Evolutionary conservation across 768 basidiomycete species (phyloP).

Genomic region (Strobilomyces dryophilus): DNA sequence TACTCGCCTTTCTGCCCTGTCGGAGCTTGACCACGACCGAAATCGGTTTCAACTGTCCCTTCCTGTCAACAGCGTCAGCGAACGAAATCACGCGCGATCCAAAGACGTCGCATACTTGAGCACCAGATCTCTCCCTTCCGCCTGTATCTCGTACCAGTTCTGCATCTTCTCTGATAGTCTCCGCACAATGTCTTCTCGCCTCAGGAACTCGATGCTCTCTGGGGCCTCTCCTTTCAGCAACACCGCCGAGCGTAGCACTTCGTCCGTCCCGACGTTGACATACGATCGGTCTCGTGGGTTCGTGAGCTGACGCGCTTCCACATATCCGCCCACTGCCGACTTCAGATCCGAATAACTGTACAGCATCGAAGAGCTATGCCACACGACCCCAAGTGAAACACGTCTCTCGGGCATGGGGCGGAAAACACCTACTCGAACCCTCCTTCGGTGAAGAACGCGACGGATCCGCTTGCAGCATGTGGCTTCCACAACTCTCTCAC

Average conservation of each 20-base stretch:
- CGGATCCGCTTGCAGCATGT: slow-evolving; percentile 40
- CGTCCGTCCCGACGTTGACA: slow-evolving; percentile 56
- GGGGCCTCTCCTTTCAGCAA: slow-evolving; percentile 31
- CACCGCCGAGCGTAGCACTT: slow-evolving; percentile 35
- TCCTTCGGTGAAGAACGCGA: slow-evolving; percentile 59
- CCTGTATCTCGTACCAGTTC: slow-evolving; percentile 62
- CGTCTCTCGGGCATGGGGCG: background rate
- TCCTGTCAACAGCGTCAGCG: slow-evolving; percentile 40
- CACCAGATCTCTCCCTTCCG: slow-evolving; percentile 51
- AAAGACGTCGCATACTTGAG: slow-evolving; percentile 47
- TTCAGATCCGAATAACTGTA: slow-evolving; percentile 59
- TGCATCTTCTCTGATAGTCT: slow-evolving; percentile 67
- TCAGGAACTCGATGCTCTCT: slow-evolving; percentile 49
- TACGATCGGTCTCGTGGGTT: slow-evolving; percentile 65
- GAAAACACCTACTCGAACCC: slow-evolving; percentile 52
- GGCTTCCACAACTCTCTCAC: slow-evolving; percentile 79
- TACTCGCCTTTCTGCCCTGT: slow-evolving; percentile 76
- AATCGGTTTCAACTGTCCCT: slow-evolving; percentile 71
- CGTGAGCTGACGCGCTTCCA: slow-evolving; percentile 54
- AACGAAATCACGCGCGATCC: background rate
- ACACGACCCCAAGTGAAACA: background rate
- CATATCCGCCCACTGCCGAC: slow-evolving; percentile 56
- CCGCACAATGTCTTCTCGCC: slow-evolving; percentile 58
- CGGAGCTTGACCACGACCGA: slow-evolving; percentile 65
- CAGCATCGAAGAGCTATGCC: slow-evolving; percentile 43